Evolutionary conservation across 805 yeast genomes (phyloP).

Genomic region (Candida corydali): DNA sequence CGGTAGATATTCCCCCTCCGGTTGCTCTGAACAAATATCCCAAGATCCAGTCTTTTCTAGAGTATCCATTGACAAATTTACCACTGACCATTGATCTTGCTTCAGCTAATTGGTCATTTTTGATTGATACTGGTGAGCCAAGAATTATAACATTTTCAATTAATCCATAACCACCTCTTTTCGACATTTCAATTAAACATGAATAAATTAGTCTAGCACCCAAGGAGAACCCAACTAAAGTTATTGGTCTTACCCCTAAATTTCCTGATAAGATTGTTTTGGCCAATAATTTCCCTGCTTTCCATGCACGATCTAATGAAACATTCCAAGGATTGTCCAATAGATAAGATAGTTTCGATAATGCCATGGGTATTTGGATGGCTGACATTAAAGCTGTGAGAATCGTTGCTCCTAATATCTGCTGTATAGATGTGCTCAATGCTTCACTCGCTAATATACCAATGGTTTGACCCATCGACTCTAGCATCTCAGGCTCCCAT

Average conservation of each 20-base stretch:
- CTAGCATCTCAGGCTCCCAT: constrained; percentile 98
- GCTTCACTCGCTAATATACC: constrained; percentile 91
- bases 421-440: constrained; percentile 88
- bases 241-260: constrained; percentile 87
- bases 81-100: constrained; percentile 90
- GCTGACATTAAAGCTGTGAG: constrained; percentile 89
- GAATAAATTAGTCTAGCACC: constrained; percentile 92
- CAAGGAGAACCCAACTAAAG: constrained; percentile 87
- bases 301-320: constrained; percentile 94
- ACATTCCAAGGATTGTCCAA: constrained; percentile 98
- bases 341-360: constrained; percentile 82
- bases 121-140: constrained; percentile 84
- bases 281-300: constrained; percentile 87
- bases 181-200: constrained; percentile 81
- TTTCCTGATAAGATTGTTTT: constrained; percentile 85
- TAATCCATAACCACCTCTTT: constrained; percentile 80
- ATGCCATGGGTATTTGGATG: constrained; percentile 85
- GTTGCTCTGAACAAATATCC: constrained; percentile 95
- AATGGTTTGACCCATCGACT: constrained; percentile 94
- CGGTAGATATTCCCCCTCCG: constrained; percentile 87
- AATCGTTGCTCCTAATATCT: constrained; percentile 87
- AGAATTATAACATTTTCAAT: constrained; percentile 83
- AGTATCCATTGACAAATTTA: constrained; percentile 82
- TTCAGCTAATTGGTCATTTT: constrained; percentile 68
- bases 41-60: constrained; percentile 91